phyloP scores from a whole-genome alignment of 1,139 yeast genomes.

The Saccharomyces pastorianus region DNA sequence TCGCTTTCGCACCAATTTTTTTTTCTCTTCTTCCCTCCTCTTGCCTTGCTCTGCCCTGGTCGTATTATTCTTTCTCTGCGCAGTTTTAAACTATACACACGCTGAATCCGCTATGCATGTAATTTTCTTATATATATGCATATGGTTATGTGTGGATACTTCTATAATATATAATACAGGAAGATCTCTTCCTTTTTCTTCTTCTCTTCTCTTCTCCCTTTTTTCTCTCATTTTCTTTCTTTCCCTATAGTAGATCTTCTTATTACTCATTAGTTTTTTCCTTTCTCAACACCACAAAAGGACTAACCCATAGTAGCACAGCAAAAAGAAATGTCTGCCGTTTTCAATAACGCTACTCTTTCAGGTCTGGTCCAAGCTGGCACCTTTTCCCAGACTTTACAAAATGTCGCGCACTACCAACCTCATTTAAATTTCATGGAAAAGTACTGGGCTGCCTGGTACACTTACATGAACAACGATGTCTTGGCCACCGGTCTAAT shows the following conservation, averaged over 20 bases:
- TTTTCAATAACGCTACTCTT: conserved; percentile 29
- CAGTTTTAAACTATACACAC: neutral
- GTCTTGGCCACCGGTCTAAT: conserved; percentile 75
- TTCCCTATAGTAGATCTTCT: neutral
- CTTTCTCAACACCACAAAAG: neutral
- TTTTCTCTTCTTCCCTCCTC: neutral
- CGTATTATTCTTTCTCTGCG: neutral
- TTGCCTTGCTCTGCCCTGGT: neutral
- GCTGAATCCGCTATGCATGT: neutral
- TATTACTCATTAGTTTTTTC: neutral
- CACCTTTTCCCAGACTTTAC: conserved; percentile 31
- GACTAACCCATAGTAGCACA: neutral
- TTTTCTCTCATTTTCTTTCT: neutral
- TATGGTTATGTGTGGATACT: neutral
- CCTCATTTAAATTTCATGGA: conserved; percentile 45
- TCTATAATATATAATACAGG: neutral
- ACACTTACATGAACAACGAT: conserved; percentile 65
- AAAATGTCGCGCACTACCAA: conserved; percentile 33
- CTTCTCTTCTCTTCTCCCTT: neutral
- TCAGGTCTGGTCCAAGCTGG: conserved; percentile 25
- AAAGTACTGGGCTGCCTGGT: conserved; percentile 71
- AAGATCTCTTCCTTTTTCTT: neutral
- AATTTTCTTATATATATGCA: neutral
- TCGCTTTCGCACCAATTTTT: neutral
- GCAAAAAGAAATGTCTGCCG: conserved; percentile 22